Base-by-base conservation (phyloP, 2,329 filamentous ascomycete genomes). In the Cyphellophora europaea region DNA sequence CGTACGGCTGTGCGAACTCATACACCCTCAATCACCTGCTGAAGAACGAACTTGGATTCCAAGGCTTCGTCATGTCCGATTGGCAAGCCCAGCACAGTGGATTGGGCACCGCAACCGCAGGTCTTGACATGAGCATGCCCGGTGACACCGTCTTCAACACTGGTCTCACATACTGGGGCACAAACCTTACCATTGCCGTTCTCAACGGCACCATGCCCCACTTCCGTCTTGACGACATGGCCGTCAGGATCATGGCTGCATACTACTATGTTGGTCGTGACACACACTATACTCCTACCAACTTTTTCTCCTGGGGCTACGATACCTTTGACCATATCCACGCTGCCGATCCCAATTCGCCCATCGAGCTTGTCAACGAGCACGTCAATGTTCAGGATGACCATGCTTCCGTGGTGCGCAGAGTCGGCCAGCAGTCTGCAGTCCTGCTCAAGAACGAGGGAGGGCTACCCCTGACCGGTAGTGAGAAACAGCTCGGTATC, bases 211-310 rank as follows among this genome's bases (percentile, higher is more conserved):
- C 87, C 1, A 65, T 96, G 19, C 85, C 89, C 1, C 76, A 83
- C 48, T 93, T 82, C 72, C 76, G 89, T 33, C 56, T 96, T 6
- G 88, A 95, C 49, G 91, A 96, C 53, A 93, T 94, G 80, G 84
- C 77, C 4, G 81, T 86, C 58, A 78, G 91, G 49, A 93, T 79
- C 52, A 72, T 79, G 61, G 67, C 76, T 33, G 73, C 72, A 3
- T 79, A 72, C 55, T 80, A 75, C 57, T 73, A 72, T 48, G 74
- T 79, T 32, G 74, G 71, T 38, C 71, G 30, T 18, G 71, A 74
- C 37, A 55, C 55, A 27, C 50, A 56, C 44, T 55, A 62, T 25
- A 61, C 67, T 15, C 67, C 69, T 27, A 77, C 83, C 57, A 96
- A 88, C 68, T 49, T 31, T 10, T 27, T 13, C 21, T 37, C 86